Evolutionary conservation across 176 grass and related monocot species (phyloP).

Genomic region (Themeda triandra): DNA sequence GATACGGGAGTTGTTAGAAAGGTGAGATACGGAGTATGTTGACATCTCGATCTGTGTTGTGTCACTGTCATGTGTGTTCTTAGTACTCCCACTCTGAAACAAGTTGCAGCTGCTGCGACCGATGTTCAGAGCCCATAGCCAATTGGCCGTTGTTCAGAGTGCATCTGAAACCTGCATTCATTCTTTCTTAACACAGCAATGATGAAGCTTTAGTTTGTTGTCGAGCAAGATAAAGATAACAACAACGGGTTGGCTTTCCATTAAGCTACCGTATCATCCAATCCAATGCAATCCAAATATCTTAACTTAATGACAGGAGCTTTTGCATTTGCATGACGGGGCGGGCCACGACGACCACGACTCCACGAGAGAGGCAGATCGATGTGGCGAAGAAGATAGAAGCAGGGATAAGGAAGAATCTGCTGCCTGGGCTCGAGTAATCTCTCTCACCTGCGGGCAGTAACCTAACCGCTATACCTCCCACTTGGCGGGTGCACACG

Average conservation of each 20-base stretch:
- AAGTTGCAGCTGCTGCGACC: no score
- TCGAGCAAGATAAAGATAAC: background rate
- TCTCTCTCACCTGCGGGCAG: background rate
- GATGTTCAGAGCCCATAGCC: no score
- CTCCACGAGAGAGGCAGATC: no score
- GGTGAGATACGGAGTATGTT: no score
- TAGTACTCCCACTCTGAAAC: background rate
- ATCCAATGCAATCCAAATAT: background rate
- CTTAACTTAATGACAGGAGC: background rate
- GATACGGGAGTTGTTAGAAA: no score
- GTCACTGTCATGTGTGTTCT: background rate
- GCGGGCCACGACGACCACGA: background rate
- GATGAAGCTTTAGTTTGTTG: background rate
- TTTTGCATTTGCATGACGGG: background rate
- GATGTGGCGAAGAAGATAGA: background rate
- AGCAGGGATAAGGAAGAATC: constrained; percentile 48
- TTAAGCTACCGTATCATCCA: background rate
- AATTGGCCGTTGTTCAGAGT: background rate
- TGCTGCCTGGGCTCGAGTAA: no score
- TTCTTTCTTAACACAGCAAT: background rate
- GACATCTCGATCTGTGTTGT: background rate
- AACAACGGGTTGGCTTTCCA: background rate
- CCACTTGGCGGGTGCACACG: constrained; percentile 7
- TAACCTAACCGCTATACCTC: background rate
- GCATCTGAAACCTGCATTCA: background rate